Base-by-base conservation (phyloP, 2,329 filamentous ascomycete genomes). In the Aspergillus ochraceus region DNA sequence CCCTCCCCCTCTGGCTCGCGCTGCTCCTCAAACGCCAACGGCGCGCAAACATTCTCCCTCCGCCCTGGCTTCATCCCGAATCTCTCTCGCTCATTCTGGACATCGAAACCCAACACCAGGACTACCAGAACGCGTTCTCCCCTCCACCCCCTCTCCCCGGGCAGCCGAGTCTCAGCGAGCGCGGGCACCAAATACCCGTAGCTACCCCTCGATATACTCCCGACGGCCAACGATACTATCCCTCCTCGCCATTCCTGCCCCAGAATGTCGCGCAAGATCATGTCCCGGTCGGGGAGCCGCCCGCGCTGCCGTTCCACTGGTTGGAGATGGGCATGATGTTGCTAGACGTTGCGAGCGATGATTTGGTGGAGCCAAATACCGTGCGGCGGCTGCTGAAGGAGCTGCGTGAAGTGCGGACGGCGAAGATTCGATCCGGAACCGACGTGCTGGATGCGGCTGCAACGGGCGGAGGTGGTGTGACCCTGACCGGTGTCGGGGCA, bases 21-120 rank as follows among this genome's bases (percentile, higher is more conserved):
- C 84, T 98, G 17, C 88, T 98, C 24, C 88, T 99, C 57, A 98
- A 98, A 78, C 92, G 93, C 64, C 95, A 99, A 78, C 88, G 90
- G 56, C 90, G 95, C 70, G 92, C 92, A 68, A 97, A 97, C 79
- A 97, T 99, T 66, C 82, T 95, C 4, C 89, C 95, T 0, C 95
- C 95, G 9, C 84, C 91, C 17, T 99, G 95, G 95, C 86, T 99
- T 8, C 87, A 90, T 62, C 84, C 90, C 0, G 81, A 88, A 61
- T 90, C 90, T 3, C 87, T 99, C 5, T 82, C 86, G 62, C 83
- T 88, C 10, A 90, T 98, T 62, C 86, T 98, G 61, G 85, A 90
- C 58, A 84, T 90, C 70, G 95, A 99, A 72, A 95, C 89, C 29
- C 87, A 88, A 52, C 78, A 87, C 65, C 63, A 68, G 36, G 74